Conservation (phyloP, 208 protist species). For the Acanthamoeba castellanii region DNA sequence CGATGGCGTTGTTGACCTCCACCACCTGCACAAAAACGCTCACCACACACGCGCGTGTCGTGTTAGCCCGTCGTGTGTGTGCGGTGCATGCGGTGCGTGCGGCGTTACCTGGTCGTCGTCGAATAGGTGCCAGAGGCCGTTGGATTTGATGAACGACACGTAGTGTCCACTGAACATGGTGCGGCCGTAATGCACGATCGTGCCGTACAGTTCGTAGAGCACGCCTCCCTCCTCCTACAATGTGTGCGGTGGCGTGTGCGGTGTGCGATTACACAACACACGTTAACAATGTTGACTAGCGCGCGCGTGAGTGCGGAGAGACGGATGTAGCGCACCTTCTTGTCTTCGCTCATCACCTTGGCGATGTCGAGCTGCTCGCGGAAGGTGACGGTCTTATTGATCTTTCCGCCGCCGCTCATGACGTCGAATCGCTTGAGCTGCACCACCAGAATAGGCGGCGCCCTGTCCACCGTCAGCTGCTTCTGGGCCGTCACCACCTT, state of each 20-base stretch:
- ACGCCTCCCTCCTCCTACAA: conserved; percentile 49
- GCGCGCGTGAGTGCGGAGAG: no score
- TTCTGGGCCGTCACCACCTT: conserved; percentile 76
- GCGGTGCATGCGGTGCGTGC: no score
- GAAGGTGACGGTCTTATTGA: conserved; percentile 76
- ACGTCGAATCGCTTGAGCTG: conserved; percentile 79
- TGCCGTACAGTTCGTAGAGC: conserved; percentile 76
- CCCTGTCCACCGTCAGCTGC: conserved; percentile 74
- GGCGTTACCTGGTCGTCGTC: conserved; percentile 71
- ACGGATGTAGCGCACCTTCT: conserved; percentile 33
- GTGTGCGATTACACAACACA: neutral
- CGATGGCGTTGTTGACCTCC: conserved; percentile 69
- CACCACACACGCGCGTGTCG: neutral
- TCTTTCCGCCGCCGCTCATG: conserved; percentile 74
- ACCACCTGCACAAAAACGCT: neutral
- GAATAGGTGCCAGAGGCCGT: conserved; percentile 74
- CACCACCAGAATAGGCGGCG: conserved; percentile 61
- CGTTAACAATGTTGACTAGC: neutral
- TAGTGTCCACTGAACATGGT: conserved; percentile 79
- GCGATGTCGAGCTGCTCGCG: conserved; percentile 73
- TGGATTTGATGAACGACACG: conserved; percentile 73
- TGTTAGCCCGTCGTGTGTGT: no score
- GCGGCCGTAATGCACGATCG: conserved; percentile 75
- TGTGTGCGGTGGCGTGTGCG: no score
- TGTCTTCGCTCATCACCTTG: conserved; percentile 70